phyloP scores from a whole-genome alignment of 768 basidiomycete genomes.

The Pleurotus eryngii region DNA sequence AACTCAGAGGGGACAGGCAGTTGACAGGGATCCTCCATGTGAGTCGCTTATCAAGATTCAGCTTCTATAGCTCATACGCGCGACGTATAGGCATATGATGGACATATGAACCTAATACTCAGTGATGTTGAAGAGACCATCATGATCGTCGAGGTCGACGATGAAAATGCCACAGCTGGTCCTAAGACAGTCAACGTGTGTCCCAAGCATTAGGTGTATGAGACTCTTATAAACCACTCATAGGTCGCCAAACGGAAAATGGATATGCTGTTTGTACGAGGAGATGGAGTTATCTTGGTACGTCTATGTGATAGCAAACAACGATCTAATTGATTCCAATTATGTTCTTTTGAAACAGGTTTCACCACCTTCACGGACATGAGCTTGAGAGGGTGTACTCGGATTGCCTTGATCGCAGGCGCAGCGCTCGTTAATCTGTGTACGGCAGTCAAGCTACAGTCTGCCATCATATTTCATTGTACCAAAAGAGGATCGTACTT shows the following conservation, averaged over 20 bases:
- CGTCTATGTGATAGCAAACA: slow-evolving; percentile 20
- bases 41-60: slow-evolving; percentile 24
- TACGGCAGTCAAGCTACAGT: too few relatives aligned
- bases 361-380: slow-evolving; percentile 76
- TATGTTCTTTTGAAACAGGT: slow-evolving; percentile 41
- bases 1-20: slow-evolving; percentile 92
- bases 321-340: slow-evolving; percentile 12
- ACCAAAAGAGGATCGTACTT: too few relatives aligned
- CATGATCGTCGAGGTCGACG: slow-evolving; percentile 79
- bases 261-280: slow-evolving; percentile 97
- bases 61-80: slow-evolving; percentile 10
- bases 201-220: slow-evolving; percentile 1
- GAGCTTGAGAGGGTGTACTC: slow-evolving; percentile 15
- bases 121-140: slow-evolving; percentile 98
- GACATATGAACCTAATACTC: slow-evolving; percentile 99
- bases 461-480: too few relatives aligned
- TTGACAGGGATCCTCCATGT: slow-evolving; percentile 92
- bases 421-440: too few relatives aligned
- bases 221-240: background rate
- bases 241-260: slow-evolving; percentile 91
- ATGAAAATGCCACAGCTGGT: slow-evolving; percentile 59
- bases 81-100: slow-evolving; percentile 85
- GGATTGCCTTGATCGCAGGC: too few relatives aligned
- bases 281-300: slow-evolving; percentile 95
- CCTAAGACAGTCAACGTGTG: slow-evolving; percentile 66